Percentiles rank a stretch among this genome's conserved stretches.
These are phyloP conservation scores for Zalerion maritima DNA, from an alignment of 495 filamentous ascomycete genomes.

Conservation along the genomic window DNA sequence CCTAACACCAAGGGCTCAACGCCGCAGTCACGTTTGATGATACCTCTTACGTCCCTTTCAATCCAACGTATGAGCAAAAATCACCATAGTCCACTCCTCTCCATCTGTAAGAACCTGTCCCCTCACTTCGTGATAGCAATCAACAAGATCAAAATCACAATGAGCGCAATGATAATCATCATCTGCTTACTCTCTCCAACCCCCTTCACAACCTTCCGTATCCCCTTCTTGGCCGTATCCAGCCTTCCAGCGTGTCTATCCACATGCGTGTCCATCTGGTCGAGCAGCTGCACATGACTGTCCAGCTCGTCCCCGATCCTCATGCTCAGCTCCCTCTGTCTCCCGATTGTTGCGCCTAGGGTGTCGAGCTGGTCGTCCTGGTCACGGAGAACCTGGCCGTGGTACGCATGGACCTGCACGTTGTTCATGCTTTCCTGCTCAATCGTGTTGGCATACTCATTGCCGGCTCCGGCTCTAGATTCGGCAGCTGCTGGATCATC, in stretches of 20 bases:
- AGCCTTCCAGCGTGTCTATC: constrained; percentile 68
- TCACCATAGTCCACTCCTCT: not conserved
- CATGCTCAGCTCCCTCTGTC: constrained; percentile 84
- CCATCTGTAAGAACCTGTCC: not conserved
- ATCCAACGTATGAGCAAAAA: constrained; percentile 1
- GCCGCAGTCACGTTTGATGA: no score
- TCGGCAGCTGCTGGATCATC: constrained; percentile 29
- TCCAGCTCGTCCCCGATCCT: constrained; percentile 96
- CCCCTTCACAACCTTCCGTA: constrained; percentile 53
- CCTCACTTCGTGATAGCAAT: constrained; percentile 65
- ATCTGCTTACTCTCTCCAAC: constrained; percentile 70
- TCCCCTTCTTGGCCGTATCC: constrained; percentile 53
- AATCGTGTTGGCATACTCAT: constrained; percentile 46
- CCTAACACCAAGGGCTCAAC: no score
- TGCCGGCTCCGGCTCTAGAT: no score
- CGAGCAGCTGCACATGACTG: constrained; percentile 71
- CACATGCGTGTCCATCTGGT: constrained; percentile 70
- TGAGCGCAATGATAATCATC: constrained; percentile 60
- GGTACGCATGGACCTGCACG: constrained; percentile 75
- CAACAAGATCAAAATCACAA: constrained; percentile 61
- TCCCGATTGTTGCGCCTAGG: constrained; percentile 71
- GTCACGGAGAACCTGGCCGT: constrained; percentile 60
- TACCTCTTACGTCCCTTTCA: no score
- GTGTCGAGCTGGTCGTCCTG: constrained; percentile 90
- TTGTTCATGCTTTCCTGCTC: constrained; percentile 41